Evolutionary conservation across 2,329 filamentous ascomycete species (phyloP).

Genomic region (Rutstroemia sp.): DNA sequence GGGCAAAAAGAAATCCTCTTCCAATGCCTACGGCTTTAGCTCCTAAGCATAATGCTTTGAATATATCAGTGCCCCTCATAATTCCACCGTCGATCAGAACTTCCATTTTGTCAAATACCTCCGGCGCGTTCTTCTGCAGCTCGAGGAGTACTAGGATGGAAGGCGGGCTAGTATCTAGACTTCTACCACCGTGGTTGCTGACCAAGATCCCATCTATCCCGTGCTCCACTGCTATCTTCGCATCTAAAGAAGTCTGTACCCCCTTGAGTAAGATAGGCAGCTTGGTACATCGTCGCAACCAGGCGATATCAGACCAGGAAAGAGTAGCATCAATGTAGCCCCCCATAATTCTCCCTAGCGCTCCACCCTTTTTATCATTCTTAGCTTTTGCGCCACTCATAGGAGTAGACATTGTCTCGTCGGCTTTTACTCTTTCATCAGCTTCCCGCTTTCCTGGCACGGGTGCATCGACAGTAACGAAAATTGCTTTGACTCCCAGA

Average conservation of each 20-base stretch:
- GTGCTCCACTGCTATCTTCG: slow-evolving; percentile 48
- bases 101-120: slow-evolving; percentile 52
- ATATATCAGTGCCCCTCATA: slow-evolving; percentile 56
- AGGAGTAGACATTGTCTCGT: slow-evolving; percentile 39
- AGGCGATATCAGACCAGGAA: slow-evolving; percentile 57
- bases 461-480: slow-evolving; percentile 52
- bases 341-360: slow-evolving; percentile 48
- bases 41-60: slow-evolving; percentile 60
- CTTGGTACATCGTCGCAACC: slow-evolving; percentile 51
- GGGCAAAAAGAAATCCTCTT: slow-evolving; percentile 49
- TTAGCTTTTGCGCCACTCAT: slow-evolving; percentile 42
- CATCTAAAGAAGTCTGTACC: slow-evolving; percentile 60
- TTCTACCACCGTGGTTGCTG: slow-evolving; percentile 62
- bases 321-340: slow-evolving; percentile 49
- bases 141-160: slow-evolving; percentile 54
- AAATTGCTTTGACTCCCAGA: slow-evolving; percentile 43
- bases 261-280: slow-evolving; percentile 60
- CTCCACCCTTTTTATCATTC: slow-evolving; percentile 47
- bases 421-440: slow-evolving; percentile 38
- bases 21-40: slow-evolving; percentile 58
- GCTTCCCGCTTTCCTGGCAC: slow-evolving; percentile 47
- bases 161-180: slow-evolving; percentile 42
- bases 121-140: slow-evolving; percentile 52
- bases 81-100: slow-evolving; percentile 60
- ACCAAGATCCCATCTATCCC: slow-evolving; percentile 62